These are phyloP conservation scores for Gaeumannomyces sp. DNA, from an alignment of 2,329 filamentous ascomycete species.

Conservation along the genomic window DNA sequence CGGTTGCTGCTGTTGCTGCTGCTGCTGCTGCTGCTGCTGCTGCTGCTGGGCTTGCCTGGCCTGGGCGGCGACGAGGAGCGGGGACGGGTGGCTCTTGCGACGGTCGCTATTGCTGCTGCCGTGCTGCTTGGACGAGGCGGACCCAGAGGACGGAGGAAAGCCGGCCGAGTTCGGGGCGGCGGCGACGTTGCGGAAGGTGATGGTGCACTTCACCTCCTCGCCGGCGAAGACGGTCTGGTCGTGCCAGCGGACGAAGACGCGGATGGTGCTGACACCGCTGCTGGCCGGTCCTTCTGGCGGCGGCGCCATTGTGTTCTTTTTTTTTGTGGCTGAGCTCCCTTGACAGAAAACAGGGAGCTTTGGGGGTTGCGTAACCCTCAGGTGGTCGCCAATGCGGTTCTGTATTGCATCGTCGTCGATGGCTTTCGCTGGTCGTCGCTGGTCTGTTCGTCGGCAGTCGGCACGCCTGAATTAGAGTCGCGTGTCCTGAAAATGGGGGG, in stretches of 20 bases:
- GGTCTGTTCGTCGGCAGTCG: neutral
- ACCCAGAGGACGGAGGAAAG: conserved; percentile 1
- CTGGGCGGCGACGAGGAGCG: conserved; percentile 18
- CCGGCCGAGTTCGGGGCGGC: conserved; percentile 28
- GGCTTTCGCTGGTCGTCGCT: too few species aligned
- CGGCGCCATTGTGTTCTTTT: conserved; percentile 33
- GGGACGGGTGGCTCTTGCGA: conserved; percentile 13
- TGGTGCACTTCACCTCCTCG: conserved; percentile 90
- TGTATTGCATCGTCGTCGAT: neutral
- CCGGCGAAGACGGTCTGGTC: conserved; percentile 93
- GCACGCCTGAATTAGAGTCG: too few species aligned
- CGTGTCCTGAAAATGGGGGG: neutral
- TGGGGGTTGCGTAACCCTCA: neutral
- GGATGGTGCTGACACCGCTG: conserved; percentile 59
- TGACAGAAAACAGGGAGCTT: neutral
- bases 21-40: conserved; percentile 14
- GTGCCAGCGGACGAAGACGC: conserved; percentile 92
- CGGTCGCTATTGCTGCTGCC: conserved; percentile 21
- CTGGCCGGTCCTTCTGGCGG: conserved; percentile 31
- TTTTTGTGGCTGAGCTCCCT: neutral
- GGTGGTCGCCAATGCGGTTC: neutral
- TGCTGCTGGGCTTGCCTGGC: conserved; percentile 9
- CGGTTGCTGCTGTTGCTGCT: conserved; percentile 7
- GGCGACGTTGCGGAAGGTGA: conserved; percentile 88
- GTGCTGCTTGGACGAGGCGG: conserved; percentile 14